Percentiles rank a stretch among this genome's conserved stretches.
These are phyloP conservation scores for Colletotrichum phormii DNA, from an alignment of 2,329 filamentous ascomycete species.

Conservation along the genomic window DNA sequence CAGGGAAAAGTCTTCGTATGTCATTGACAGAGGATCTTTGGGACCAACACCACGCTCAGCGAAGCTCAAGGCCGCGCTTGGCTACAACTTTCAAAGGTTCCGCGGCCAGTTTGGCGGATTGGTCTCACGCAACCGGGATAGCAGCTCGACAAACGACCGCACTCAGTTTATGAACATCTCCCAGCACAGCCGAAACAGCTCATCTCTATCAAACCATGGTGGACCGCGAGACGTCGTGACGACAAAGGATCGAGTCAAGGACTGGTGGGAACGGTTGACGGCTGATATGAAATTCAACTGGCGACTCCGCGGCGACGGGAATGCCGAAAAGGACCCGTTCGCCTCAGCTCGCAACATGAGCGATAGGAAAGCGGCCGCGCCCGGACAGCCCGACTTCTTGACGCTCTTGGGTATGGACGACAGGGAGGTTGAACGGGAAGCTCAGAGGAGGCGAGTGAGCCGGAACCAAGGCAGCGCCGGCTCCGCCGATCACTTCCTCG, in stretches of 20 bases:
- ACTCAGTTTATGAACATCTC: slow-evolving; percentile 60
- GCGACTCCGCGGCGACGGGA: slow-evolving; percentile 46
- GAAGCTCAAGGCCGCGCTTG: slow-evolving; percentile 54
- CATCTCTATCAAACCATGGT: slow-evolving; percentile 39
- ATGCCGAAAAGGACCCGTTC: slow-evolving; percentile 43
- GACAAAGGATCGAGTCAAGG: slow-evolving; percentile 53
- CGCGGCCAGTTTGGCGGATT: slow-evolving; percentile 47
- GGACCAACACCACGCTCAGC: slow-evolving; percentile 59
- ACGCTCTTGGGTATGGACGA: slow-evolving; percentile 57
- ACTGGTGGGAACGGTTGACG: slow-evolving; percentile 59
- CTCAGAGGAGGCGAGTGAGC: slow-evolving; percentile 48
- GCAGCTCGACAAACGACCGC: slow-evolving; percentile 39
- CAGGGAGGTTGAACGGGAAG: slow-evolving; percentile 51
- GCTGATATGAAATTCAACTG: slow-evolving; percentile 53
- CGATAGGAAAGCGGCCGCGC: slow-evolving; percentile 36
- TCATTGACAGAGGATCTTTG: slow-evolving; percentile 59
- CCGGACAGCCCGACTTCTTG: slow-evolving; percentile 56
- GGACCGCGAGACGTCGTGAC: slow-evolving; percentile 40
- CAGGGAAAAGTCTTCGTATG: slow-evolving; percentile 47
- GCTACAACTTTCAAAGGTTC: slow-evolving; percentile 49
- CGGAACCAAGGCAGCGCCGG: slow-evolving; percentile 47
- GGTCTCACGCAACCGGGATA: slow-evolving; percentile 57
- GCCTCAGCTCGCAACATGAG: slow-evolving; percentile 42
- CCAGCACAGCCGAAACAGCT: slow-evolving; percentile 54
- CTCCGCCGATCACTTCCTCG: slow-evolving; percentile 53